Percentiles rank a stretch among this genome's conserved stretches.
Conservation (phyloP, 306 rosid genomes). For the Prunus mongolica region DNA sequence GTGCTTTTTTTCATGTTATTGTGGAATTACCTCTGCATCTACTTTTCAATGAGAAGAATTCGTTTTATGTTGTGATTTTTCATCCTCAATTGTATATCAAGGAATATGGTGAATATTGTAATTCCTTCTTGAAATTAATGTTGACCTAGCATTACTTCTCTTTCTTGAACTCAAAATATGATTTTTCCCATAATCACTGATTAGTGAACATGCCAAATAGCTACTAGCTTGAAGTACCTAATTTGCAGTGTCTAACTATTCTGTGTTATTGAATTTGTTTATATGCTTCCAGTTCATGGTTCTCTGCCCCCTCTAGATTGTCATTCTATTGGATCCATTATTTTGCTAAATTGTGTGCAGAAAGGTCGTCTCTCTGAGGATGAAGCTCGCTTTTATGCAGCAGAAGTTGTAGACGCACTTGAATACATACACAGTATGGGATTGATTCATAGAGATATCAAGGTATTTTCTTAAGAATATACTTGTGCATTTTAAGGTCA, state of each 20-base stretch:
- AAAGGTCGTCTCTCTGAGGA: slow-evolving; percentile 80
- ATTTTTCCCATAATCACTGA: background rate
- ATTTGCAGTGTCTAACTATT: too few relatives aligned
- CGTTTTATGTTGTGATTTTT: background rate
- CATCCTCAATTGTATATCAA: background rate
- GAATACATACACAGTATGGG: slow-evolving; percentile 95
- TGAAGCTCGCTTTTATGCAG: slow-evolving; percentile 91
- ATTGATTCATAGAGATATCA: slow-evolving; percentile 95
- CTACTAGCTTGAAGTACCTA: too few relatives aligned
- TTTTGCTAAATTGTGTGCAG: slow-evolving; percentile 50
- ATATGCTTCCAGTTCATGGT: too few relatives aligned
- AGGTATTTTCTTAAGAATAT: slow-evolving; percentile 46
- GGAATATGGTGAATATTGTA: background rate
- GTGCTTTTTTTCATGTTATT: slow-evolving; percentile 1
- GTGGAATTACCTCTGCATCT: slow-evolving; percentile 11
- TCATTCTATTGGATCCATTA: slow-evolving; percentile 19
- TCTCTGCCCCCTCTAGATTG: slow-evolving; percentile 5
- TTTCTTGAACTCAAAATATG: background rate
- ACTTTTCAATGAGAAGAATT: background rate
- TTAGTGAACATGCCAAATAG: too few relatives aligned
- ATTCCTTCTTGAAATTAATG: background rate
- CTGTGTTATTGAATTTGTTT: too few relatives aligned
- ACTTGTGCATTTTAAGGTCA: slow-evolving; percentile 24
- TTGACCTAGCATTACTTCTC: background rate
- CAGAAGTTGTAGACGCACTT: slow-evolving; percentile 96